Evolutionary conservation across 2,329 filamentous ascomycete species (phyloP), one percentile per base, ranked within the genome.

Genomic region (Thelonectria blattea): DNA sequence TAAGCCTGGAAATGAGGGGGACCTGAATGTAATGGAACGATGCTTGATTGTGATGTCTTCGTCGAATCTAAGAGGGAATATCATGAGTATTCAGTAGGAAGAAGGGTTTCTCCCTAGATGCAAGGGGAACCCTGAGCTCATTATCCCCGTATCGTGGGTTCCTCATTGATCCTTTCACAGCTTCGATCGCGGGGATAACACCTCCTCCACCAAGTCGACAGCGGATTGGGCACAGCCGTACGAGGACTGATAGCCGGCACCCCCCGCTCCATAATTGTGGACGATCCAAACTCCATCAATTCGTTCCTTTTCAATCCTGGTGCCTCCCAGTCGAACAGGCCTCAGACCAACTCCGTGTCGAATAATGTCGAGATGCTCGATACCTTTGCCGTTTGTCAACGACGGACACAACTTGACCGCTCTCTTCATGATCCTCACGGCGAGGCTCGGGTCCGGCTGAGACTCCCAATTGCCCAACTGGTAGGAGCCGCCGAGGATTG

Each of bases 301-400:
- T 51, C 59, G 46, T 92, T 84, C 64, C 78, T 80, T 88, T 75
- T 93, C 91, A 15, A 94, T 79, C 57, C 91, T 83, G 14, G 89
- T 86, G 0, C 91, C 91, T 2, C 84, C 88, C 48, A 87, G 81
- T 48, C 91, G 80, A 70, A 87, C 83, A 3, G 91, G 91, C 64
- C 91, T 80, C 64, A 95, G 71, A 1, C 91, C 91, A 11, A 94
- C 91, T 2, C 87, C 89, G 72, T 95, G 91, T n/a, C 91, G 82
- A 53, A 94, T 81, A 32, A 95, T 81, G 72, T 87, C 86, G 60
- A 95, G 73, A 32, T 82, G 86, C 74, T 91, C 84, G 30, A 91
- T 83, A 1, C 90, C 88, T 74, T 87, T 80, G 8, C 88, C 83
- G 9, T 70, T 78, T 3, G 84, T 84, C 62, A 91, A 76, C 52